These are phyloP conservation scores for Lentinula lateritia DNA, from an alignment of 768 basidiomycete genomes.

Conservation along the genomic window DNA sequence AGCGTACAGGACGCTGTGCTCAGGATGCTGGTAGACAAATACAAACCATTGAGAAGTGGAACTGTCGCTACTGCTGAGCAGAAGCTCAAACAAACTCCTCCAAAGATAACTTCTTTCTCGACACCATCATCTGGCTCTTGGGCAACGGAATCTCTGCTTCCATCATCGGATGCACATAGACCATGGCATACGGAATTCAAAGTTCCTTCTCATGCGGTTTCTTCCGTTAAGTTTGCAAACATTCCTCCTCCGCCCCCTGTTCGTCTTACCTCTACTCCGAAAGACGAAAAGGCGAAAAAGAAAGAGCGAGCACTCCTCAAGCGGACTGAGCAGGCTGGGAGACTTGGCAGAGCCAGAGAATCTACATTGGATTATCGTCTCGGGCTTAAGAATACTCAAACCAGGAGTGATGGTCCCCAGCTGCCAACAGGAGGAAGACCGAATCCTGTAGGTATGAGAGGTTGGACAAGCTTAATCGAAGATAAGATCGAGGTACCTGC, in stretches of 20 bases:
- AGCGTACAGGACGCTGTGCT: constrained; percentile 62
- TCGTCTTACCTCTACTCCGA: constrained; percentile 13
- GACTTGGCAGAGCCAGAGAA: constrained; percentile 62
- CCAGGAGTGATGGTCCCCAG: constrained; percentile 24
- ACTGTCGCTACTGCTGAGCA: constrained; percentile 57
- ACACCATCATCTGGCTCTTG: constrained; percentile 30
- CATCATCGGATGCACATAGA: constrained; percentile 48
- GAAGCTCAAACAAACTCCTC: constrained; percentile 50
- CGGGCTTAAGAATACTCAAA: constrained; percentile 4
- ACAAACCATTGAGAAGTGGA: constrained; percentile 72
- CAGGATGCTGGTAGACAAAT: constrained; percentile 83
- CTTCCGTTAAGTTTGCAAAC: constrained; percentile 49
- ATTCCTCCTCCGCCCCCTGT: constrained; percentile 25
- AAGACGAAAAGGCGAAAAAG: constrained; percentile 33
- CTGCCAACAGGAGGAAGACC: constrained; percentile 19
- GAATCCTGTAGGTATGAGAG: constrained; percentile 63
- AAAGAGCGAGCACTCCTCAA: constrained; percentile 47
- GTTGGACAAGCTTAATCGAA: constrained; percentile 72
- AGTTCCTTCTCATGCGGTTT: constrained; percentile 46
- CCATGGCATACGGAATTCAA: constrained; percentile 72
- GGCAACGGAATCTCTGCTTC: constrained; percentile 48
- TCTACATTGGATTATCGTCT: constrained; percentile 73
- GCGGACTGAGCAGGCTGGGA: constrained; percentile 44
- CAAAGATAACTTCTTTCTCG: constrained; percentile 24
- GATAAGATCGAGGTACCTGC: constrained; percentile 68